Evolutionary conservation across 129 eudicot species (phyloP).

Genomic region (Flaveria ramosissima): DNA sequence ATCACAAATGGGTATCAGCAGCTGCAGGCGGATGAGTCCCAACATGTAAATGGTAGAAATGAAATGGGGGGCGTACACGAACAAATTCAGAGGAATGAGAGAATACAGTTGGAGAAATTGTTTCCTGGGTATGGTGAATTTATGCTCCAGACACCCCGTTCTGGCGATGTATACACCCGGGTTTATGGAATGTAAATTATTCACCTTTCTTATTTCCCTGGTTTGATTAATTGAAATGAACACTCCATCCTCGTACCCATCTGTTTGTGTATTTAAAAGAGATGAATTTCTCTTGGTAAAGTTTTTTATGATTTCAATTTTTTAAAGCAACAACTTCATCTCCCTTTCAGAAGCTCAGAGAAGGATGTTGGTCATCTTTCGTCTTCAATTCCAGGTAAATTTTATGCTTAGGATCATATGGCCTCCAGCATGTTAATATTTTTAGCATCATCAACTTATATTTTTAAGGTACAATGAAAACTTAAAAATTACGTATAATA

Average conservation of each 20-base stretch:
- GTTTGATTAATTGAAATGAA: constrained; percentile 31
- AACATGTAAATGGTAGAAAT: constrained; percentile 45
- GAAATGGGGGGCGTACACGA: constrained; percentile 46
- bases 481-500: background rate
- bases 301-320: background rate
- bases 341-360: constrained; percentile 16
- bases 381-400: constrained; percentile 9
- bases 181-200: constrained; percentile 65
- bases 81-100: constrained; percentile 51
- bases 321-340: background rate
- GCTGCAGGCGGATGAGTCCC: constrained; percentile 37
- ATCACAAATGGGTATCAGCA: constrained; percentile 35
- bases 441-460: background rate
- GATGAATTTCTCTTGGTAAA: constrained; percentile 13
- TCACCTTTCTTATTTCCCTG: background rate
- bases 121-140: constrained; percentile 52
- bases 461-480: background rate
- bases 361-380: constrained; percentile 12
- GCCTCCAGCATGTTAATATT: background rate
- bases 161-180: constrained; percentile 64
- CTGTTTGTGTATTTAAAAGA: constrained; percentile 29
- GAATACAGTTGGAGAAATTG: constrained; percentile 38
- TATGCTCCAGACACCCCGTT: constrained; percentile 52
- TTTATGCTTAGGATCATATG: background rate
- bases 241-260: constrained; percentile 9